phyloP scores from a whole-genome alignment of 2,329 filamentous ascomycete species.

The Madurella fahalii region DNA sequence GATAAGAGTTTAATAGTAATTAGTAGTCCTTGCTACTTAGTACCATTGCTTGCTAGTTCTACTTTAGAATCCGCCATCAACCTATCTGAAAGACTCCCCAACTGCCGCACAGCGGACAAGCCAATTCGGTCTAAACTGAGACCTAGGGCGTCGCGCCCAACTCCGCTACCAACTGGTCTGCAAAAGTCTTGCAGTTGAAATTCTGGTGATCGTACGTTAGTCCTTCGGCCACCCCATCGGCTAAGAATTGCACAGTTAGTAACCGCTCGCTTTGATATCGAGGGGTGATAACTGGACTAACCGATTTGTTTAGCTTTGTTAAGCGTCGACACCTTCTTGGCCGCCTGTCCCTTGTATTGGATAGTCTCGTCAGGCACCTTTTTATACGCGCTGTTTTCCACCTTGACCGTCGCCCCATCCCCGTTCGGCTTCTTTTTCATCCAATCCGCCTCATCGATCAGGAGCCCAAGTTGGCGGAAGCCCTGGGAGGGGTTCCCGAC shows the following conservation, averaged over 20 bases:
- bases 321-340: not conserved
- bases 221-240: not conserved
- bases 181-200: not conserved
- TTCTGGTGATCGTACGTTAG: not conserved
- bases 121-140: no score
- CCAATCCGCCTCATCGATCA: not conserved
- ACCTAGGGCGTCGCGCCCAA: not conserved
- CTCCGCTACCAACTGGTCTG: not conserved
- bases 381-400: not conserved
- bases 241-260: not conserved
- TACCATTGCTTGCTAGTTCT: no score
- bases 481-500: not conserved
- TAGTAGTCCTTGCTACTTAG: no score
- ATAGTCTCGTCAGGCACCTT: not conserved
- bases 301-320: not conserved
- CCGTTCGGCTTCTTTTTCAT: not conserved
- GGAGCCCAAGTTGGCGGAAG: not conserved
- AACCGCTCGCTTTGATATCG: no score
- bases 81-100: no score
- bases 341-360: not conserved
- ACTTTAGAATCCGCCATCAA: no score
- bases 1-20: no score
- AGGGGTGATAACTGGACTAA: not conserved
- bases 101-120: no score
- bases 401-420: not conserved